Base-by-base conservation (phyloP, 495 filamentous ascomycete genomes). In the Trichoderma gamsii region DNA sequence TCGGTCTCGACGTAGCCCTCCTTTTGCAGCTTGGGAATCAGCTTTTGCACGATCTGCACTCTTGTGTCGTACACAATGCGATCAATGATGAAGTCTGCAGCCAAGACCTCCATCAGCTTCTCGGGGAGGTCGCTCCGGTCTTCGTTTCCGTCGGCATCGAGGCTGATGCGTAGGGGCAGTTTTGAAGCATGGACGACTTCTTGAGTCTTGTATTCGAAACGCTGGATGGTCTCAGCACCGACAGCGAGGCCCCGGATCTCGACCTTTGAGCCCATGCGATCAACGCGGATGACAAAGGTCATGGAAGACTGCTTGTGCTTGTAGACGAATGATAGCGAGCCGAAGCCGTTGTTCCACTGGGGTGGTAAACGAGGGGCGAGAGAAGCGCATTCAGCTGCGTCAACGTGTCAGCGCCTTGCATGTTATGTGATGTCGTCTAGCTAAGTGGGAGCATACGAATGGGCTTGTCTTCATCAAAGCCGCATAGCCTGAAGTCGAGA, bases 261-360 rank as follows among this genome's bases (percentile, higher is more conserved):
- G 25, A 89, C 89, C 75, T 96, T 97, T 72, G 83, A 83, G 64
- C 92, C 93, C 56, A 98, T 81, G 16, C 94, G 87, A 78, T 87
- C 90, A 70, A 94, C 77, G 74, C 92, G 93, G 65, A 98, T 72
- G 13, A 97, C 80, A 74, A 89, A 98, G 69, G 89, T 83, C 82
- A 95, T 90, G 16, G 93, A 86, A 0, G 92, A 96, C 75, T 97
- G 92, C n/a, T 85, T 78, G 73, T 97, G 96, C 2, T 88, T 85
- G 79, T 98, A 99, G 66, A 94, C 87, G 77, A 99, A 96, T 64
- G 89, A 84, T 77, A 89, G 90, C 13, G 84, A 85, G 71, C 80
- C 81, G 69, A 83, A 84, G 25, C 80, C 80, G 44, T 84, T 78
- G 76, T 96, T 96, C 93, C 93, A 97, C 81, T 87, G 82, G 21